phyloP scores from a whole-genome alignment of 495 filamentous ascomycete species.

The Corynascus novoguineensis region DNA sequence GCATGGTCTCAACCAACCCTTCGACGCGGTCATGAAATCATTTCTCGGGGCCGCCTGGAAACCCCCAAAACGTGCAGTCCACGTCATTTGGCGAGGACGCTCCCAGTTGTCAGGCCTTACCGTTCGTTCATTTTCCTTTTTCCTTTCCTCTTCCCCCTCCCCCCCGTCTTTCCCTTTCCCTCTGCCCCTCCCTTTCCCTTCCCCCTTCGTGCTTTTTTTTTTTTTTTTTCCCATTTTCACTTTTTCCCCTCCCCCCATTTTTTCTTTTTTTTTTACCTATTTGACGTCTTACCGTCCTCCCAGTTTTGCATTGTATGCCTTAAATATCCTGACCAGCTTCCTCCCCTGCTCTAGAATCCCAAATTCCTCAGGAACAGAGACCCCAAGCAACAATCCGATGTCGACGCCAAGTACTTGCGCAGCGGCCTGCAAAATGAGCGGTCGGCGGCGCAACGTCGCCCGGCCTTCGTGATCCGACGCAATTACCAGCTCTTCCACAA shows the following conservation, averaged over 20 bases:
- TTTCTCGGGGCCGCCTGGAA: slow-evolving; percentile 20
- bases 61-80: slow-evolving; percentile 15
- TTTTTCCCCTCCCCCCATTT: too few relatives aligned
- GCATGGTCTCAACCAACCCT: slow-evolving; percentile 19
- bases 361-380: background rate
- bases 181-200: background rate
- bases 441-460: background rate
- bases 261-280: too few relatives aligned
- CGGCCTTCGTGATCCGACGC: slow-evolving; percentile 2
- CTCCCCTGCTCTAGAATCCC: background rate
- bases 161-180: background rate
- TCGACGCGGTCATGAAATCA: slow-evolving; percentile 28
- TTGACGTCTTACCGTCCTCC: too few relatives aligned
- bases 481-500: slow-evolving; percentile 29
- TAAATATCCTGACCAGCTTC: background rate
- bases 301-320: too few relatives aligned
- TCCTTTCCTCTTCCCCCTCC: background rate
- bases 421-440: background rate
- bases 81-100: slow-evolving; percentile 13
- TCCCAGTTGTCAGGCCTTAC: background rate
- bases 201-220: too few relatives aligned
- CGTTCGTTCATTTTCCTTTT: background rate
- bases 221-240: too few relatives aligned
- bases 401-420: background rate
- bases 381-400: background rate